Evolutionary conservation across 768 basidiomycete species (phyloP).

Genomic region (Xerocomellus dryophilus): DNA sequence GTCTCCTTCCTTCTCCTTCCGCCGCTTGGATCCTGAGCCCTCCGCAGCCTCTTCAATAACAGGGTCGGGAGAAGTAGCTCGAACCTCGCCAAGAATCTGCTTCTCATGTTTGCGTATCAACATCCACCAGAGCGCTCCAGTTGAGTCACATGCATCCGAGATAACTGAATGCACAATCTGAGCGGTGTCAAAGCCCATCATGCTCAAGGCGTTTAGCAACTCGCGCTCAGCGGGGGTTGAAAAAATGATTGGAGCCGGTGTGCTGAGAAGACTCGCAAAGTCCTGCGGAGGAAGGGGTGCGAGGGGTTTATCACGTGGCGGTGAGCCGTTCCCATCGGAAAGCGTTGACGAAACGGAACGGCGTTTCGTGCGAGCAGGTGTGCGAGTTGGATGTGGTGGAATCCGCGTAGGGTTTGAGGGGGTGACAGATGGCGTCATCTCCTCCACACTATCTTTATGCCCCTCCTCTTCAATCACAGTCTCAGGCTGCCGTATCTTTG

Average conservation of each 20-base stretch:
- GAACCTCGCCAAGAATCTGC: slow-evolving; percentile 42
- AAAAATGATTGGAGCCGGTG: slow-evolving; percentile 80
- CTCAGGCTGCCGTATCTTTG: slow-evolving; percentile 41
- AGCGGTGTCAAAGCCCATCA: slow-evolving; percentile 86
- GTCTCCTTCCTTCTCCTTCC: slow-evolving; percentile 30
- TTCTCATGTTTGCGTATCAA: slow-evolving; percentile 77
- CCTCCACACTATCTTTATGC: neutral
- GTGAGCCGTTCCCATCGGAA: slow-evolving; percentile 57
- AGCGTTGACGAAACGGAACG: slow-evolving; percentile 90
- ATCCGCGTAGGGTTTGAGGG: slow-evolving; percentile 26
- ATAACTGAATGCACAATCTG: slow-evolving; percentile 95
- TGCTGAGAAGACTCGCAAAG: slow-evolving; percentile 59
- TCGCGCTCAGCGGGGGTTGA: slow-evolving; percentile 78
- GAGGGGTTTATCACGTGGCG: slow-evolving; percentile 45
- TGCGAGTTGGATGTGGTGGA: slow-evolving; percentile 73
- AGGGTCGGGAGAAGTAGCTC: slow-evolving; percentile 16
- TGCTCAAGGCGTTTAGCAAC: slow-evolving; percentile 69
- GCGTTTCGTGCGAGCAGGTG: slow-evolving; percentile 92
- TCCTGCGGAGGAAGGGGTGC: slow-evolving; percentile 45
- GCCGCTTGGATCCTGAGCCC: slow-evolving; percentile 28
- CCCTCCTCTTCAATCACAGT: slow-evolving; percentile 53
- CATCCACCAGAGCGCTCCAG: slow-evolving; percentile 97
- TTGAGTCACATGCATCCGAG: slow-evolving; percentile 87
- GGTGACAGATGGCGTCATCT: slow-evolving; percentile 18
- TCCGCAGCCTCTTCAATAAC: slow-evolving; percentile 17